A percentile compares a stretch with the other conserved stretches of the same genome.
These are phyloP conservation scores for Vicia faba DNA, from an alignment of 306 rosid species.

Conservation along the genomic window DNA sequence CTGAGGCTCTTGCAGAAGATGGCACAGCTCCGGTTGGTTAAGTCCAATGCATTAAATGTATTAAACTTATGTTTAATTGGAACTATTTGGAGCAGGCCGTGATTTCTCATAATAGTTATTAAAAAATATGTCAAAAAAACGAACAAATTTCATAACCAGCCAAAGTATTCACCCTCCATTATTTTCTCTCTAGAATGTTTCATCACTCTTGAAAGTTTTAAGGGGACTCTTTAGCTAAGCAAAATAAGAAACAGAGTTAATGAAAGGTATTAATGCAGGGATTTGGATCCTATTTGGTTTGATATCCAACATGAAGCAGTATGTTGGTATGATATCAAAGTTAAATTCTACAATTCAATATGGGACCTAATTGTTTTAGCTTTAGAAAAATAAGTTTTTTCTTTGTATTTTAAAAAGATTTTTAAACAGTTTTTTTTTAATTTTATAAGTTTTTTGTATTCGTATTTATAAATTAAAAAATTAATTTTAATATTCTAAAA, in stretches of 20 bases:
- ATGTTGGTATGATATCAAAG: too few species aligned
- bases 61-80: constrained; percentile 33
- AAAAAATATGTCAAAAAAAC: constrained; percentile 22
- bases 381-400: too few species aligned
- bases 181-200: background rate
- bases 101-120: constrained; percentile 22
- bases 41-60: constrained; percentile 30
- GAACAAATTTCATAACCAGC: constrained; percentile 21
- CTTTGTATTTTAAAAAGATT: too few species aligned
- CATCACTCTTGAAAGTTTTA: background rate
- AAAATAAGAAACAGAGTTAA: background rate
- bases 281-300: too few species aligned
- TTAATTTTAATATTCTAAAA: too few species aligned
- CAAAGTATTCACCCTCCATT: background rate
- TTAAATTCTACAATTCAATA: too few species aligned
- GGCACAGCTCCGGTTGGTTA: constrained; percentile 23
- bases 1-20: constrained; percentile 37
- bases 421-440: too few species aligned
- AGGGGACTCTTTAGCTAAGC: background rate
- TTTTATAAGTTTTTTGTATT: too few species aligned
- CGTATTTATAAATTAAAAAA: too few species aligned
- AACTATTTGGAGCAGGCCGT: constrained; percentile 41
- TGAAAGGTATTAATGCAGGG: background rate
- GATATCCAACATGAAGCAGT: too few species aligned
- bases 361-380: too few species aligned